phyloP scores from a whole-genome alignment of 73 alveolate species.

The Paramecium sonneborni region DNA sequence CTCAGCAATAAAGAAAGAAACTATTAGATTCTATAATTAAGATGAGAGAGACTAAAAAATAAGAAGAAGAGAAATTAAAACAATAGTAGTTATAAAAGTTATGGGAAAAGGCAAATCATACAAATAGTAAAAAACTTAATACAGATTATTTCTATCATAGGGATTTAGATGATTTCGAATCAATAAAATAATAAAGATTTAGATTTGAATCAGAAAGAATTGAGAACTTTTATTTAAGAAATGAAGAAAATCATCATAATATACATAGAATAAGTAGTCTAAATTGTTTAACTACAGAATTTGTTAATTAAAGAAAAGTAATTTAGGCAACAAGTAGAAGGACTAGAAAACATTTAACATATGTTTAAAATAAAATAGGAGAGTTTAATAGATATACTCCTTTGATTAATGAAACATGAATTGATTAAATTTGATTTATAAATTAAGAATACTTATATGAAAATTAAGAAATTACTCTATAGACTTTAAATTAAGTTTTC shows the following conservation, averaged over 20 bases:
- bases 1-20: not conserved
- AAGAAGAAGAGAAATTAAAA: not conserved
- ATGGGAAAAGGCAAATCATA: constrained; percentile 5
- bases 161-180: not conserved
- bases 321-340: not conserved
- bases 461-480: no score
- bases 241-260: not conserved
- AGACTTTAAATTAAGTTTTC: no score
- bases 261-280: not conserved
- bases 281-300: not conserved
- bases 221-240: not conserved
- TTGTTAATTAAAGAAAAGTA: not conserved
- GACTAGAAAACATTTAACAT: not conserved
- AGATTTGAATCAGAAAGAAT: not conserved
- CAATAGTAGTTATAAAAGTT: not conserved
- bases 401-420: not conserved
- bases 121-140: constrained; percentile 2
- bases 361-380: not conserved
- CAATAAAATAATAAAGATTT: not conserved
- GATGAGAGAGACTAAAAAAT: not conserved
- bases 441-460: no score
- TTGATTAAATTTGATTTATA: not conserved
- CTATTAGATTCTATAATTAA: not conserved
- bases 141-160: not conserved
- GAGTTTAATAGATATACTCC: not conserved